phyloP scores from a whole-genome alignment of 2,329 filamentous ascomycete species.

The Phyllosticta citriasiana region DNA sequence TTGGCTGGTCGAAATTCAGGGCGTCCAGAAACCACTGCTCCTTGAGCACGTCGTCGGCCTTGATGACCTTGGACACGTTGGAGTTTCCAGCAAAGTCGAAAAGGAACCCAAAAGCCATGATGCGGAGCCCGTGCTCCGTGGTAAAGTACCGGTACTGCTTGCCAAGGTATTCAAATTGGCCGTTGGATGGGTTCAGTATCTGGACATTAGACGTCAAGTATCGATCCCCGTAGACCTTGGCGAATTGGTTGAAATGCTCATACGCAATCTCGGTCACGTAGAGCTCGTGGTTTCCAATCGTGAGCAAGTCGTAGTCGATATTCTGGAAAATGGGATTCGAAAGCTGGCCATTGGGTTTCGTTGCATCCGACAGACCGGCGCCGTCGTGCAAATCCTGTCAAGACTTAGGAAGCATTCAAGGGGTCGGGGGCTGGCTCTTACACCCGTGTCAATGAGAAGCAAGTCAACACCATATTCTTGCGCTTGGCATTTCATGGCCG shows the following conservation, averaged over 20 bases:
- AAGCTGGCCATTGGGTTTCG: slow-evolving; percentile 45
- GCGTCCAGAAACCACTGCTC: slow-evolving; percentile 52
- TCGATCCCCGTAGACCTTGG: slow-evolving; percentile 45
- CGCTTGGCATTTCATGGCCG: slow-evolving; percentile 50
- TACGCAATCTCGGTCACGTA: slow-evolving; percentile 54
- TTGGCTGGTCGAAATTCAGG: slow-evolving; percentile 42
- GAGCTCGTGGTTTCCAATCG: slow-evolving; percentile 55
- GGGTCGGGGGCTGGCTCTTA: slow-evolving; percentile 9
- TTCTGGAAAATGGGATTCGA: slow-evolving; percentile 45
- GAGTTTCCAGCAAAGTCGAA: slow-evolving; percentile 47
- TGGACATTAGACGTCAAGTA: slow-evolving; percentile 47
- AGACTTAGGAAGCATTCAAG: neutral
- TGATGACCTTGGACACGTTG: slow-evolving; percentile 51
- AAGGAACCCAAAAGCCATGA: slow-evolving; percentile 45
- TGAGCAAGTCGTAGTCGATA: slow-evolving; percentile 44
- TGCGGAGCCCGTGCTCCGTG: slow-evolving; percentile 37
- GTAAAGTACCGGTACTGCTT: slow-evolving; percentile 41
- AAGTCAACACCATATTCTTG: slow-evolving; percentile 48
- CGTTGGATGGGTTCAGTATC: slow-evolving; percentile 35
- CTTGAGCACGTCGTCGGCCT: slow-evolving; percentile 41
- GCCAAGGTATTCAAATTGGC: slow-evolving; percentile 37
- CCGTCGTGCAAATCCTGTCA: slow-evolving; percentile 54
- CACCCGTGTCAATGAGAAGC: slow-evolving; percentile 50
- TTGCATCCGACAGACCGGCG: slow-evolving; percentile 52
- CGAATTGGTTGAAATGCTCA: slow-evolving; percentile 50